Evolutionary conservation across 1,139 yeast genomes (phyloP), one percentile per base, ranked within the genome.

Genomic region (Suhomyces anneliseae): DNA sequence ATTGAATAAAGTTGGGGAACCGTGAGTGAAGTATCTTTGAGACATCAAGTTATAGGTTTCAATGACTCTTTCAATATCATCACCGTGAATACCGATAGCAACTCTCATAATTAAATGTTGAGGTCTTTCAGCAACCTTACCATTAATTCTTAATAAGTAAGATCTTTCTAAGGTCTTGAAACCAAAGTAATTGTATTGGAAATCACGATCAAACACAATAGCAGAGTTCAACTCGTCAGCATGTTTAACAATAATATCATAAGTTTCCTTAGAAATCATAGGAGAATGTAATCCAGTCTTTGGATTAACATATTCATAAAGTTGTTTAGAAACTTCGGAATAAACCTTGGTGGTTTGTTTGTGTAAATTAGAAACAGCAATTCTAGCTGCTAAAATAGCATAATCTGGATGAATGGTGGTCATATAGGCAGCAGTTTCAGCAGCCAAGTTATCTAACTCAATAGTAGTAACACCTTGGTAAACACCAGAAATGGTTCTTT

Each of bases 371-470:
- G 95, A 85, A 43, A 92, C 87, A 34, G 96, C 97, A 52, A 93
- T 85, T 70, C 99, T 85, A 32, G 98, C 98, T 44, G 97, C 99
- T 57, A 93, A 79, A 39, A 83, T 83, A 40, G 97, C 96, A 61
- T 93, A 92, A 70, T 93, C 98, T 24, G 98, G 98, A 67, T 93
- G 99, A 51, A 87, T 82, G 15, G 98, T 93, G 52, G 97, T 89
- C 96, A 92, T 87, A 61, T 88, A 87, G 38, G 98, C 98, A 48
- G 97, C 95, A 36, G 98, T 90, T 71, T 93, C 99, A 38, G 97
- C 97, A 43, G 97, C 96, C 59, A 93, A 79, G 70, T 93, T 90
- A 59, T 88, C 93, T 54, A 92, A 79, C 68, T 90, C 98, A 54
- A 88, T 82, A 48, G 99, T 93, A 61, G 93, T 90, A 46, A 93